Evolutionary conservation across 805 yeast genomes (phyloP).

Genomic region (Aciculoconidium aculeatum): DNA sequence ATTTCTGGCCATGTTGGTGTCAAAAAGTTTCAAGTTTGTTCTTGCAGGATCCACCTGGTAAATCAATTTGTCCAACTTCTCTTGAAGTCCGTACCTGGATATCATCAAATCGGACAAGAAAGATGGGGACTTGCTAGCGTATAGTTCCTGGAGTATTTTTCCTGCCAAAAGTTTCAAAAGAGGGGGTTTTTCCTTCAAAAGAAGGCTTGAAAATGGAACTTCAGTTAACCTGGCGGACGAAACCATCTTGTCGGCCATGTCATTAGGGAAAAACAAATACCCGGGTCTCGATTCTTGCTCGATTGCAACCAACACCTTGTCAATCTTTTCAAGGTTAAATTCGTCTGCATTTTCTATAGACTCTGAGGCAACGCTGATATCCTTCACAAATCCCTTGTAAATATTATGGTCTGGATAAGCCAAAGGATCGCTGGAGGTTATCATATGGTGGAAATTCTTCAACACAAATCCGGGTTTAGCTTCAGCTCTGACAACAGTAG

Average conservation of each 20-base stretch:
- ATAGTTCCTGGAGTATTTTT: constrained; percentile 12
- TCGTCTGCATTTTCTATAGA: constrained; percentile 27
- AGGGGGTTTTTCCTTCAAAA: too few relatives aligned
- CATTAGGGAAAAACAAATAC: constrained; percentile 71
- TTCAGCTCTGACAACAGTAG: constrained; percentile 14
- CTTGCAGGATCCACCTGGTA: constrained; percentile 16
- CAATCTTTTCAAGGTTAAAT: constrained; percentile 46
- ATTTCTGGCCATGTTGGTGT: constrained; percentile 64
- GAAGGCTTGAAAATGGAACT: constrained; percentile 8
- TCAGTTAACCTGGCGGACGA: constrained; percentile 18
- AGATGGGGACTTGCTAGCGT: constrained; percentile 52
- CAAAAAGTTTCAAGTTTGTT: constrained; percentile 40
- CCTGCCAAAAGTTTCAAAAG: neutral
- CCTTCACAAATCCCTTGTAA: constrained; percentile 59
- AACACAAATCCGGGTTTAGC: too few relatives aligned
- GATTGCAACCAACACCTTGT: constrained; percentile 54
- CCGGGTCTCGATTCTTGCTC: constrained; percentile 69
- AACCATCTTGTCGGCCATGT: constrained; percentile 44
- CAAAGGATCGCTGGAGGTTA: constrained; percentile 45
- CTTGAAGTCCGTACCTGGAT: constrained; percentile 50
- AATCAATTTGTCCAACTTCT: constrained; percentile 44
- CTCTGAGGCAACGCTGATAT: constrained; percentile 43
- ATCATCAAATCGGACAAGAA: constrained; percentile 68
- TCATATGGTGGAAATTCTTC: constrained; percentile 51
- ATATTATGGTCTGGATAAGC: constrained; percentile 58